Evolutionary conservation across 768 basidiomycete genomes (phyloP).

Genomic region (Guyanaporus albipodus): DNA sequence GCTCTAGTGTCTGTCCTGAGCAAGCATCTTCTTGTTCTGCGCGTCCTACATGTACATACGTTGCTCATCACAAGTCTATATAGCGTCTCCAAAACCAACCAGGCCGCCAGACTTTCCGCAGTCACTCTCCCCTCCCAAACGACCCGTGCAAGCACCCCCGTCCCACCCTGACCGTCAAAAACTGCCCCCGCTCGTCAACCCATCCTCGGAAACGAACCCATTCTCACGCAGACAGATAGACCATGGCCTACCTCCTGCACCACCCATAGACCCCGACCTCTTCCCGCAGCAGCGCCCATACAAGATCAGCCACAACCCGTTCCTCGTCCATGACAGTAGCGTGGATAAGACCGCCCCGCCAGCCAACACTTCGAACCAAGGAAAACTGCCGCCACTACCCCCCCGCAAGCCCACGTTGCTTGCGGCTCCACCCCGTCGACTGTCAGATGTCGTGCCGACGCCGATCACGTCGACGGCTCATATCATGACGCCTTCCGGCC

Average conservation of each 20-base stretch:
- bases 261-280: conserved; percentile 6
- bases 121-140: conserved; percentile 23
- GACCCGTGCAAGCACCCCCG: conserved; percentile 22
- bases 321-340: conserved; percentile 23
- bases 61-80: conserved; percentile 8
- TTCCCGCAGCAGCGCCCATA: conserved; percentile 11
- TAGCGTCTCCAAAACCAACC: conserved; percentile 18
- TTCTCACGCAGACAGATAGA: conserved; percentile 25
- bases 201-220: conserved; percentile 29
- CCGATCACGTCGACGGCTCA: conserved; percentile 1
- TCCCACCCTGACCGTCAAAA: conserved; percentile 28
- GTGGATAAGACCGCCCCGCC: conserved; percentile 7
- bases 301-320: conserved; percentile 31
- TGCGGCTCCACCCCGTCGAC: conserved; percentile 16
- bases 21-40: background rate
- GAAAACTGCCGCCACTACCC: conserved; percentile 28
- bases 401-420: conserved; percentile 35
- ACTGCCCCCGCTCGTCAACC: conserved; percentile 16
- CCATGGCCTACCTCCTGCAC: background rate
- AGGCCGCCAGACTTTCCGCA: conserved; percentile 6
- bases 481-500: conserved; percentile 2
- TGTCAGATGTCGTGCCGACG: conserved; percentile 13
- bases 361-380: conserved; percentile 6
- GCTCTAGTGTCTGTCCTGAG: background rate
- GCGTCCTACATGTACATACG: background rate